Evolutionary conservation across 2,329 filamentous ascomycete genomes (phyloP).

Genomic region (Ascosphaera apis): DNA sequence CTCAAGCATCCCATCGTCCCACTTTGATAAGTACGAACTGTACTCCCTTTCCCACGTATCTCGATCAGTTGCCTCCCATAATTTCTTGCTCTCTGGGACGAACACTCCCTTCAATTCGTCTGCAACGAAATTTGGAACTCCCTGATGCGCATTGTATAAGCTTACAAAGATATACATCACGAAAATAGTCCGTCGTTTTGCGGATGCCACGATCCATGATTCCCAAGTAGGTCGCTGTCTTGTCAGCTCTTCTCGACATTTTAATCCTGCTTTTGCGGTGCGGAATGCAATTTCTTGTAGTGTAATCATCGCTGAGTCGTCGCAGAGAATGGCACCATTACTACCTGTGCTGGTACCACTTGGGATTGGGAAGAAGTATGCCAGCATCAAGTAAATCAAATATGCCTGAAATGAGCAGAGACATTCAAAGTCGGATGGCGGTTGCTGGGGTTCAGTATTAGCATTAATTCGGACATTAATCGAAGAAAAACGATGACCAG

Average conservation of each 20-base stretch:
- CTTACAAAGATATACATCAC: slow-evolving; percentile 32
- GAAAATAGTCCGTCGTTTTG: slow-evolving; percentile 29
- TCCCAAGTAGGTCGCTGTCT: slow-evolving; percentile 26
- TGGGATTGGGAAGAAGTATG: slow-evolving; percentile 20
- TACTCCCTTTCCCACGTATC: slow-evolving; percentile 23
- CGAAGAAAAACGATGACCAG: neutral
- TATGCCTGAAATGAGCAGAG: slow-evolving; percentile 30
- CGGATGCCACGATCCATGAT: slow-evolving; percentile 29
- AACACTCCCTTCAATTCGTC: slow-evolving; percentile 25
- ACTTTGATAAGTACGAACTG: slow-evolving; percentile 20
- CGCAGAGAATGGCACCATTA: slow-evolving; percentile 10
- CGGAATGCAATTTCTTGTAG: slow-evolving; percentile 28
- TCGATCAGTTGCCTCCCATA: slow-evolving; percentile 22
- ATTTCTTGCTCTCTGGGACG: slow-evolving; percentile 17
- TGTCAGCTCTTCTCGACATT: slow-evolving; percentile 20
- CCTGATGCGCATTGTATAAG: slow-evolving; percentile 22
- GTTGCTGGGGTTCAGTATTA: slow-evolving; percentile 4
- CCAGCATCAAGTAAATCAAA: slow-evolving; percentile 27
- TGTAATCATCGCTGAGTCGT: slow-evolving; percentile 24
- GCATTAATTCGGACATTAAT: neutral
- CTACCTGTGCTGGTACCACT: no score
- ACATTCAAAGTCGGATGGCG: slow-evolving; percentile 9
- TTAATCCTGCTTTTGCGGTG: slow-evolving; percentile 19
- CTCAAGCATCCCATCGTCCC: slow-evolving; percentile 18
- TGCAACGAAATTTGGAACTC: slow-evolving; percentile 25